Conservation (phyloP, 306 rosid genomes). For the Trifolium dubium region DNA sequence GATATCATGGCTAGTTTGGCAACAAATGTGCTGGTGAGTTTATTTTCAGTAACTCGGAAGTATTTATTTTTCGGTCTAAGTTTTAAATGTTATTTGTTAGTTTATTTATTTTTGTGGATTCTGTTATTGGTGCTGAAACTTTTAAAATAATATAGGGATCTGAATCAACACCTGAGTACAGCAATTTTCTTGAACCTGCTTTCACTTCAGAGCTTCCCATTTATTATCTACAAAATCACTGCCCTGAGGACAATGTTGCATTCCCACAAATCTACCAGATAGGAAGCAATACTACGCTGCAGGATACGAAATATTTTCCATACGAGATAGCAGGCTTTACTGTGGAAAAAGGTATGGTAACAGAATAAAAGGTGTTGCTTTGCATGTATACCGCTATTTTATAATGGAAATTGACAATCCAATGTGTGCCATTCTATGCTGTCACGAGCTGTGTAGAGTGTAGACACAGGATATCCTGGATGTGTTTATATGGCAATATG, state of each 20-base stretch:
- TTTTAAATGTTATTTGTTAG: not conserved
- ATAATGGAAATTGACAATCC: not conserved
- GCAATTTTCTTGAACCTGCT: constrained; percentile 71
- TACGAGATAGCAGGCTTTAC: constrained; percentile 8
- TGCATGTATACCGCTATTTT: not conserved
- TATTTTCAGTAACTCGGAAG: not conserved
- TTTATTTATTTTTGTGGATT: constrained; percentile 7
- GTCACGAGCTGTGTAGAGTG: not conserved
- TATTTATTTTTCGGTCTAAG: not conserved
- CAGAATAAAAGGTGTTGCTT: not conserved
- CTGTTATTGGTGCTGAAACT: constrained; percentile 17
- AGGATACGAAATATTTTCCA: constrained; percentile 53
- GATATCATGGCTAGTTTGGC: constrained; percentile 51
- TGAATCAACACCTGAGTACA: constrained; percentile 28
- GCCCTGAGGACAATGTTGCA: constrained; percentile 43
- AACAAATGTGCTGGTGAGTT: constrained; percentile 57
- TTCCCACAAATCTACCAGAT: constrained; percentile 39
- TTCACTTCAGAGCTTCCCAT: constrained; percentile 56
- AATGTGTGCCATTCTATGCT: not conserved
- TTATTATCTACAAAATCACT: constrained; percentile 59
- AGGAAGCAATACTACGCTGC: constrained; percentile 4
- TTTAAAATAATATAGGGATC: constrained; percentile 71
- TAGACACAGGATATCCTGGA: not conserved
- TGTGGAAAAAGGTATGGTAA: constrained; percentile 52
- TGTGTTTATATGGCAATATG: not conserved